These are phyloP conservation scores for Boletus vinaceobasis DNA, from an alignment of 768 basidiomycete genomes.

Conservation along the genomic window DNA sequence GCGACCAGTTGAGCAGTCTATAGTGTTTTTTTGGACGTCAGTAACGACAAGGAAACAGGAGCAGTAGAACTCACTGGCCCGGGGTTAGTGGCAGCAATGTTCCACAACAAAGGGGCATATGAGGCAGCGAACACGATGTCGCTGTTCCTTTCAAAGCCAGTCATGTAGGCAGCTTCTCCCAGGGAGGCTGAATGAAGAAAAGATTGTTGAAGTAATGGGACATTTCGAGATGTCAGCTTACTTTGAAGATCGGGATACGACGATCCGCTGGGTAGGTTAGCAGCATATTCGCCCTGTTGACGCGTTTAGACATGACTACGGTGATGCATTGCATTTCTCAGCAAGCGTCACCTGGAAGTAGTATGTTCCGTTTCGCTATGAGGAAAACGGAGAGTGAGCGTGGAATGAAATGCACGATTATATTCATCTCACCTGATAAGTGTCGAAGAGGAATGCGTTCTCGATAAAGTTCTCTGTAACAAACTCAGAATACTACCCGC, in stretches of 20 bases:
- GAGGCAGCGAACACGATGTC: constrained; percentile 63
- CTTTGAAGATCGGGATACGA: constrained; percentile 55
- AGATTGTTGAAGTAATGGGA: neutral
- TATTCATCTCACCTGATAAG: constrained; percentile 34
- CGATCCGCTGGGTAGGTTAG: constrained; percentile 47
- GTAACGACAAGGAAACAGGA: neutral
- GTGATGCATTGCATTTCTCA: neutral
- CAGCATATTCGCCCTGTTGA: constrained; percentile 55
- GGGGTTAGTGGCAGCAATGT: constrained; percentile 39
- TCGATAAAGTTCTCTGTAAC: constrained; percentile 39
- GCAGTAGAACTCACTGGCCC: constrained; percentile 45
- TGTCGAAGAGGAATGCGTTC: constrained; percentile 51
- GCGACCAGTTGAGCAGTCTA: constrained; percentile 55
- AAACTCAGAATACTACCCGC: neutral
- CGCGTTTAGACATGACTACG: neutral
- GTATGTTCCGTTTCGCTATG: constrained; percentile 53
- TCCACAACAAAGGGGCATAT: constrained; percentile 58
- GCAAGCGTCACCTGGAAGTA: constrained; percentile 41
- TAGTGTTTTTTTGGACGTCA: neutral
- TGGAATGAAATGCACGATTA: neutral
- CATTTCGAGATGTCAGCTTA: constrained; percentile 21
- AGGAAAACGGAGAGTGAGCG: neutral
- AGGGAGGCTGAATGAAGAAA: constrained; percentile 37
- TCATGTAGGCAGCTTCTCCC: constrained; percentile 68
- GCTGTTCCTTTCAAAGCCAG: constrained; percentile 56